Conservation (phyloP, 2,329 filamentous ascomycete genomes). For the Lachnellula willkommii region DNA sequence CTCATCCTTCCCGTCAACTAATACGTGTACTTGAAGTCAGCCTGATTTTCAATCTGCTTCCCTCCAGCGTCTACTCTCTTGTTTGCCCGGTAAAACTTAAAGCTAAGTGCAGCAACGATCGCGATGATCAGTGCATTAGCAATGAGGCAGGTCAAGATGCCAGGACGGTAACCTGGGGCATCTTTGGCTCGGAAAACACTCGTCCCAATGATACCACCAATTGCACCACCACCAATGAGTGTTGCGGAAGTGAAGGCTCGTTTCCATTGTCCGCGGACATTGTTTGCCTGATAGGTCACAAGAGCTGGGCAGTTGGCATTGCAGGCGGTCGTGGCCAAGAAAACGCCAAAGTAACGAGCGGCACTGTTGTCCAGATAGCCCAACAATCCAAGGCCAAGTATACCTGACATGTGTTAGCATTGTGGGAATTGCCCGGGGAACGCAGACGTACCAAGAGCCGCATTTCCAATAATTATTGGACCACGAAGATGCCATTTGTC, state of each 20-base stretch:
- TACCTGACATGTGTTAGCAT: background rate
- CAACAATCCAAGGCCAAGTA: constrained; percentile 35
- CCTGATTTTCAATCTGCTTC: constrained; percentile 32
- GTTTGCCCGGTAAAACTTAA: constrained; percentile 31
- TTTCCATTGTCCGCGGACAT: constrained; percentile 67
- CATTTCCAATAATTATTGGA: constrained; percentile 24
- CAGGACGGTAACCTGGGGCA: constrained; percentile 42
- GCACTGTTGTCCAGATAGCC: constrained; percentile 43
- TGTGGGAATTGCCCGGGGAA: background rate
- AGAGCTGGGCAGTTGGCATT: constrained; percentile 72
- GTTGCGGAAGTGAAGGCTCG: constrained; percentile 72
- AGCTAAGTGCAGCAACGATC: constrained; percentile 22
- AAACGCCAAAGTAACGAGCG: constrained; percentile 50
- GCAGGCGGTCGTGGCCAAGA: constrained; percentile 42
- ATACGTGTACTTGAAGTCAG: constrained; percentile 32
- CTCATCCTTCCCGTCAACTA: too few relatives aligned
- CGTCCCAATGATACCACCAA: constrained; percentile 72
- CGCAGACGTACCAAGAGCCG: constrained; percentile 43
- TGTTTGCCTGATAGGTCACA: constrained; percentile 78
- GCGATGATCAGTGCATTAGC: constrained; percentile 26
- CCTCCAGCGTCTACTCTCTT: constrained; percentile 31
- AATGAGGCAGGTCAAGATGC: constrained; percentile 22
- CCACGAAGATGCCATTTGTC: constrained; percentile 45
- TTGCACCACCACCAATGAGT: constrained; percentile 68
- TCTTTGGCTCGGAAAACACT: constrained; percentile 63